phyloP scores from a whole-genome alignment of 1,284 basidiomycete genomes.

The Irpex sp. region DNA sequence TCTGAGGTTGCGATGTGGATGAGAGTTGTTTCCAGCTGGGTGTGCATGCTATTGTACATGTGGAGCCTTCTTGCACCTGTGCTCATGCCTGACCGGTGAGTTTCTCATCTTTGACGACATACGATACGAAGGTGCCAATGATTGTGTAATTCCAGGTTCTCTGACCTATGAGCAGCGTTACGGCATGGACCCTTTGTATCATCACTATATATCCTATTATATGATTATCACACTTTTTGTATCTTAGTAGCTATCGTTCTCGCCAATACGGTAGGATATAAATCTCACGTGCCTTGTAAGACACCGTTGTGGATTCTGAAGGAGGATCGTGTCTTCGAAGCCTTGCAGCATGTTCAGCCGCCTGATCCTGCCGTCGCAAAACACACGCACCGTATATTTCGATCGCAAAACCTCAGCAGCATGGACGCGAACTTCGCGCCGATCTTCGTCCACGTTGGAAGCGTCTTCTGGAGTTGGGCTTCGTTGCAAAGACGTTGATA shows the following conservation, averaged over 20 bases:
- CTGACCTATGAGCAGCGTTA: slow-evolving; percentile 18
- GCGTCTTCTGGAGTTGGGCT: neutral
- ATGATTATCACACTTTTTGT: neutral
- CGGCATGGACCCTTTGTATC: slow-evolving; percentile 13
- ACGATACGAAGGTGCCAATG: neutral
- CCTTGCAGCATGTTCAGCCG: slow-evolving; percentile 23
- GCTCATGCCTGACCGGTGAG: slow-evolving; percentile 79
- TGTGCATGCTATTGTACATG: slow-evolving; percentile 85
- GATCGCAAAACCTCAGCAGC: slow-evolving; percentile 36
- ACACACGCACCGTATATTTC: slow-evolving; percentile 37
- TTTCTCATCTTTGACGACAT: neutral
- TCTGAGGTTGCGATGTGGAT: slow-evolving; percentile 99
- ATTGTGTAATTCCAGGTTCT: neutral
- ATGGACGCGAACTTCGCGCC: slow-evolving; percentile 7
- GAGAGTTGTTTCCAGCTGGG: slow-evolving; percentile 93
- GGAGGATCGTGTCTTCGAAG: slow-evolving; percentile 32
- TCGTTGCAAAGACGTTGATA: slow-evolving; percentile 29
- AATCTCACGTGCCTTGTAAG: neutral
- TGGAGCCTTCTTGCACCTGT: slow-evolving; percentile 93
- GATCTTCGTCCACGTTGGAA: slow-evolving; percentile 5
- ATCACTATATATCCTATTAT: slow-evolving; percentile 1
- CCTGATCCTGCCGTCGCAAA: neutral
- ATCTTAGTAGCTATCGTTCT: neutral
- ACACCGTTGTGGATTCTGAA: slow-evolving; percentile 24
- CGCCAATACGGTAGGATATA: neutral